phyloP scores from a whole-genome alignment of 1,284 basidiomycete genomes.

The Melampsora abietis-canadensis region DNA sequence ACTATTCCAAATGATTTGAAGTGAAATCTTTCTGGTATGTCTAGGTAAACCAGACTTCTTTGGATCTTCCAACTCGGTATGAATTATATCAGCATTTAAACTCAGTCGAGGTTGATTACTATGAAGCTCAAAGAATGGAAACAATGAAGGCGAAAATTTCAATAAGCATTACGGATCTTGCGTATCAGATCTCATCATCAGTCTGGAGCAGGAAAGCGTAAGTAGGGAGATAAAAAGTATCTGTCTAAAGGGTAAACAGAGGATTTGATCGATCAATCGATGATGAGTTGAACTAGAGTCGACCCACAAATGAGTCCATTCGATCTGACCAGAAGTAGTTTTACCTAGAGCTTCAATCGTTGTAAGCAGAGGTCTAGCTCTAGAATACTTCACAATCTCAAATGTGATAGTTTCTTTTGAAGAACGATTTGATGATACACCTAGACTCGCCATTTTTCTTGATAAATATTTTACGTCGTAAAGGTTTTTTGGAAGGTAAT shows the following conservation, averaged over 20 bases:
- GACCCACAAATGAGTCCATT: conserved; percentile 3
- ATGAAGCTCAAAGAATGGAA: neutral
- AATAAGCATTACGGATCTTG: no score
- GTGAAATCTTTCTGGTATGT: neutral
- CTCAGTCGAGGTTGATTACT: conserved; percentile 9
- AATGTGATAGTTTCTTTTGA: conserved; percentile 4
- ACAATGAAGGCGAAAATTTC: neutral
- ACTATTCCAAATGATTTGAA: conserved; percentile 2
- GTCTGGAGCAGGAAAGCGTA: no score
- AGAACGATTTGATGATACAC: conserved; percentile 1
- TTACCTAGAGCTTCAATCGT: no score
- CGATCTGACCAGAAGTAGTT: neutral
- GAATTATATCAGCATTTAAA: neutral
- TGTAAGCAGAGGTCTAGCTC: neutral
- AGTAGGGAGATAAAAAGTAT: no score
- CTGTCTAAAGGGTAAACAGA: no score
- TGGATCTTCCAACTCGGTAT: neutral
- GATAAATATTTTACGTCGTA: no score
- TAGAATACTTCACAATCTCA: conserved; percentile 1
- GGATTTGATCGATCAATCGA: no score
- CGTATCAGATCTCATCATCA: no score
- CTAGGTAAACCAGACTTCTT: conserved; percentile 1
- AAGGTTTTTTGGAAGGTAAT: no score
- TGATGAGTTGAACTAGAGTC: neutral
- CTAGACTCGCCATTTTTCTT: neutral